Conservation (phyloP, 2,329 filamentous ascomycete species). For the Aspergillus ochraceus region DNA sequence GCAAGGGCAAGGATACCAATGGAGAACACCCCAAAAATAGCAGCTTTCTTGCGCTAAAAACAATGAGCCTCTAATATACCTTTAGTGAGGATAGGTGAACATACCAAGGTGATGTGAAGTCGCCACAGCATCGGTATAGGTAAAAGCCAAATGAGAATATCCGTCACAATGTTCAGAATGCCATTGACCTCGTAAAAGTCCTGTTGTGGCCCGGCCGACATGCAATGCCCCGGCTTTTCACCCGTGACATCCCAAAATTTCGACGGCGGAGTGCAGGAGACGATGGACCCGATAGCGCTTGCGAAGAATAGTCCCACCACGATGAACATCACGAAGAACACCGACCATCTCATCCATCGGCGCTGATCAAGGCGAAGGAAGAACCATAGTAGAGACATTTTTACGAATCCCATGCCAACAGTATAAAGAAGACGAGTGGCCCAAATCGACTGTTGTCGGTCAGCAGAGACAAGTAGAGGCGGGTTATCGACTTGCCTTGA, state of each 20-base stretch:
- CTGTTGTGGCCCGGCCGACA: conserved; percentile 10
- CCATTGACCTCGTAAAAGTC: conserved; percentile 18
- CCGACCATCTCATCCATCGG: no score
- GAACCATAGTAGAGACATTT: background rate
- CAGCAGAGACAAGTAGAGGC: no score
- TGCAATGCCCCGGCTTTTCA: conserved; percentile 7
- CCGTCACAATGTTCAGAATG: conserved; percentile 15
- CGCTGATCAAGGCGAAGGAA: no score
- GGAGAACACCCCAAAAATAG: no score
- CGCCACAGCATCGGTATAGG: conserved; percentile 17
- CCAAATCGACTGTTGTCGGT: no score
- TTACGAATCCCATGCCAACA: background rate
- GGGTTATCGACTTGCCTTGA: no score
- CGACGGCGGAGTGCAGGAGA: conserved; percentile 11
- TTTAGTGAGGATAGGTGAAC: no score
- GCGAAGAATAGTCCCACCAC: background rate
- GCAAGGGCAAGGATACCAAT: no score
- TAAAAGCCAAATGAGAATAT: conserved; percentile 16
- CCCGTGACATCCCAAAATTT: conserved; percentile 11
- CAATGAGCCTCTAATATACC: no score
- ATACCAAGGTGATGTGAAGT: background rate
- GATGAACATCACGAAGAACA: no score
- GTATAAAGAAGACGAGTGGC: no score
- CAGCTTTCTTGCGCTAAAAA: no score
- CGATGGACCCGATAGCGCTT: conserved; percentile 2